Evolutionary conservation across 1,284 basidiomycete genomes (phyloP), one percentile per base, ranked within the genome.

Genomic region (Cutaneotrichosporon daszewskae): DNA sequence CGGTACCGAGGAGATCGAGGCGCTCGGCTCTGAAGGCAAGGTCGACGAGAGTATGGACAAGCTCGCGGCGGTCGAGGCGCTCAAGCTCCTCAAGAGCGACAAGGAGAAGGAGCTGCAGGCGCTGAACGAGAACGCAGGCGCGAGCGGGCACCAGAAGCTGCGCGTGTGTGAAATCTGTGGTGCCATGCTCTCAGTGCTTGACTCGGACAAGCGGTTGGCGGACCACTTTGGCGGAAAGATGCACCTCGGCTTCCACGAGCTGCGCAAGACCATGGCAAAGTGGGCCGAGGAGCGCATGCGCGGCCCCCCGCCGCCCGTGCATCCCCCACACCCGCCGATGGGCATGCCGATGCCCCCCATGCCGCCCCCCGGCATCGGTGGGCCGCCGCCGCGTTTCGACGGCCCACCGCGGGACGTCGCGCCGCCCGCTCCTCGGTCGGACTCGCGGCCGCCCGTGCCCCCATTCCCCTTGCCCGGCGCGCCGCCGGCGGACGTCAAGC

Each of bases 181-280:
- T 63, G 95, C 95, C 17, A 98, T 98, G 75, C 78, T 99, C 35
- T 95, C 89, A 25, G 89, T 98, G 23, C 78, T 98, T 48, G 95
- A 99, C 73, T 97, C 92, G 51, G 95, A 99, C 76, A 84, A 95
- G 69, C 89, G 95, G 69, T 76, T 99, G 53, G 95, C 95, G 39
- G 95, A 99, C 75, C 95, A 99, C 72, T 99, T 99, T 74, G 95
- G 95, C 73, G 95, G 95, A 60, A 98, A 98, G 91, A 95, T 98
- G 90, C 95, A 98, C 75, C 73, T 98, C 60, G 95, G 95, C 10
- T 99, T 98, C 73, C 88, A 96, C 68, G 91, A 97, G 72, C 76
- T 99, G 53, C 85, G 95, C 44, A 90, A 94, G 74, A 85, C 95
- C 79, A 79, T 98, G 49, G 71, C 76, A 40, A 86, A 87, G 66